Evolutionary conservation across 768 basidiomycete species (phyloP), one percentile per base, ranked within the genome.

Genomic region (Termitomyces heimii): DNA sequence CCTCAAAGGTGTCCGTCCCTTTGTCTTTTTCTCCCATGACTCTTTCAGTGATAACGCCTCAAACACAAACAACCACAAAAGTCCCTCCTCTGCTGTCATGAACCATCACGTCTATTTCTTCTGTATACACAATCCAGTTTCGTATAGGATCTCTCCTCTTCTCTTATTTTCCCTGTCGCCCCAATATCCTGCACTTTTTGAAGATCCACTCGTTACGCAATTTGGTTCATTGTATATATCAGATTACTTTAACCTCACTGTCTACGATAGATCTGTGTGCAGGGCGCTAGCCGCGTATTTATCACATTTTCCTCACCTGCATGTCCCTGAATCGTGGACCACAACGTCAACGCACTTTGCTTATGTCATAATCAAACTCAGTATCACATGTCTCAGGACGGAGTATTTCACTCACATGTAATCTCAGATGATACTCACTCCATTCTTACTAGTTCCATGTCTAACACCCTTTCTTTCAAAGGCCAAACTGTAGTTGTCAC

Each of bases 401-500:
- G 54, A 56, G 64, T 59, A 63, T 58, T 63, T 51, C 49, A 35
- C 7, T 24, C 8, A 34, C 48, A 34, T 32, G 48, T 3, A 32
- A 49, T 20, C 22, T 34, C 8, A 24, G n/a, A 26, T 31, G 43
- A 16, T 35, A 14, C 20, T 24, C 10, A 35, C 49, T 24, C 32
- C 22, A 14, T 24, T 18, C 34, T 14, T 24, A 16, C 55, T 52
- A 55, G 8, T 24, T 34, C 53, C 50, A 83, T 83, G 82, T 71
- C 81, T 42, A 54, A 43, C 20, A 39, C 51, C 56, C 72, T 87
- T 10, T 89, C 86, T 2, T 96, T 93, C 79, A 85, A 89, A 71
- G 86, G 86, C 55, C 90, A 95, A 54, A 93, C 90, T n/a, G 91
- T 94, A 56, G 82, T 99, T 61, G 76, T 98, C 61, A 99, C 97